Base-by-base conservation (phyloP, 1,139 yeast species). In the Candida sanyaensis region DNA sequence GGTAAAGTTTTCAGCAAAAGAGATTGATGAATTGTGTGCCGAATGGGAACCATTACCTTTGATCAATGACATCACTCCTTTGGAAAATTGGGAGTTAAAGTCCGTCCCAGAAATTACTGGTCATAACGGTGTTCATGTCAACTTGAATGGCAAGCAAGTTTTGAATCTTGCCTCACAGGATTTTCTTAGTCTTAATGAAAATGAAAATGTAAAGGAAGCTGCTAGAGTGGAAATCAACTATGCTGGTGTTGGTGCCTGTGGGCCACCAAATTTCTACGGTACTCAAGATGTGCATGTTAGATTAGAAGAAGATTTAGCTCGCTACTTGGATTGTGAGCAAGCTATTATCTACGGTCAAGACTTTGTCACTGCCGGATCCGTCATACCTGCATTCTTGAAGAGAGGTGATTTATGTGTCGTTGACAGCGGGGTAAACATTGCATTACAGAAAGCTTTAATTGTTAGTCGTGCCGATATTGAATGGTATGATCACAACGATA, bases 191-290 rank as follows among this genome's bases (percentile, higher is more conserved):
- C 71, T 88, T 62, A 78, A 82, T 46, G 67, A 68, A 40, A 71
- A 78, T 56, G 66, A 69, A 13, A 63, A 55, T 13, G 73, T 91
- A 36, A 73, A 73, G 50, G 66, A 73, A n/a, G 79, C 75, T 13
- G 91, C 93, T 5, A 75, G 79, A 49, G 64, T 71, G 28, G 78
- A 83, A 29, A 84, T 93, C 52, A 73, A 75, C 42, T 75, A 76
- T 48, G 83, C 88, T 49, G 99, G 99, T 61, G 98, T 93, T n/a
- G 43, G 99, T 54, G 95, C 98, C 1, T 93, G 99, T 74, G 97
- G 98, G 28, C 98, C 99, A 2, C 96, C 98, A 38, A 96, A 96
- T 51, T 93, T 93, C 60, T 93, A 92, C 66, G 99, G 99, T 51
- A 88, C 93, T 54, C 97, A 91, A 67, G 97, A 91, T 63, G 91